Percentiles rank a stretch among this genome's conserved stretches.
These are phyloP conservation scores for Urochloa ruziziensis DNA, from an alignment of 176 grass and related monocot genomes.

Conservation along the genomic window DNA sequence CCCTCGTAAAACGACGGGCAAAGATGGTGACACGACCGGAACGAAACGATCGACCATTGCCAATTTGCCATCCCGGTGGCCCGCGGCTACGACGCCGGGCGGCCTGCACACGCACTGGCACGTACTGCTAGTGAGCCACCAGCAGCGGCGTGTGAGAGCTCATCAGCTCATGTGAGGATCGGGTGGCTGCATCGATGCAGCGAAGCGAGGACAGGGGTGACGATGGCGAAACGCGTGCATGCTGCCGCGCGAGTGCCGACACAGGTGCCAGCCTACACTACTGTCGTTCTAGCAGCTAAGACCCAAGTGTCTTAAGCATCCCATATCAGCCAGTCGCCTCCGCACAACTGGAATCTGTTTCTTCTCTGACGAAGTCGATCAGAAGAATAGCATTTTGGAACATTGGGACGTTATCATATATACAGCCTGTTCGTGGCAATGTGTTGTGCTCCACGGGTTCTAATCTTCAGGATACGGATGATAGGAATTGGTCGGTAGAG, in stretches of 20 bases:
- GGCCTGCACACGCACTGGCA: neutral
- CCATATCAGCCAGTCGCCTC: neutral
- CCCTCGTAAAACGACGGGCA: neutral
- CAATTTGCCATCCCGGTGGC: slow-evolving; percentile 10
- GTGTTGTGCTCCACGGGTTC: neutral
- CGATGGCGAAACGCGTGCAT: neutral
- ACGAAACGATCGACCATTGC: neutral
- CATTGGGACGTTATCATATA: too few relatives aligned
- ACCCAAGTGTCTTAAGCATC: neutral
- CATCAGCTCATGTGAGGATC: slow-evolving; percentile 42
- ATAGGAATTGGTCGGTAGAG: neutral
- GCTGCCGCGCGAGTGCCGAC: slow-evolving; percentile 13
- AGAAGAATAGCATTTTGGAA: too few relatives aligned
- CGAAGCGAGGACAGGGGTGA: slow-evolving; percentile 21
- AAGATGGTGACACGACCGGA: neutral
- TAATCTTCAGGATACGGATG: neutral
- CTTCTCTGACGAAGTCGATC: too few relatives aligned
- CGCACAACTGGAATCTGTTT: neutral
- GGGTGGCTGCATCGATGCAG: slow-evolving; percentile 36
- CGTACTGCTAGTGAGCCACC: neutral
- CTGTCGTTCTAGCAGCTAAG: neutral
- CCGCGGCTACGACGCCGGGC: slow-evolving; percentile 2
- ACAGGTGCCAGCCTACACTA: slow-evolving; percentile 15
- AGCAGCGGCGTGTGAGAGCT: neutral
- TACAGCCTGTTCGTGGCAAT: neutral